phyloP scores from a whole-genome alignment of 176 grass and related monocot species.

The Raddia guianensis region DNA sequence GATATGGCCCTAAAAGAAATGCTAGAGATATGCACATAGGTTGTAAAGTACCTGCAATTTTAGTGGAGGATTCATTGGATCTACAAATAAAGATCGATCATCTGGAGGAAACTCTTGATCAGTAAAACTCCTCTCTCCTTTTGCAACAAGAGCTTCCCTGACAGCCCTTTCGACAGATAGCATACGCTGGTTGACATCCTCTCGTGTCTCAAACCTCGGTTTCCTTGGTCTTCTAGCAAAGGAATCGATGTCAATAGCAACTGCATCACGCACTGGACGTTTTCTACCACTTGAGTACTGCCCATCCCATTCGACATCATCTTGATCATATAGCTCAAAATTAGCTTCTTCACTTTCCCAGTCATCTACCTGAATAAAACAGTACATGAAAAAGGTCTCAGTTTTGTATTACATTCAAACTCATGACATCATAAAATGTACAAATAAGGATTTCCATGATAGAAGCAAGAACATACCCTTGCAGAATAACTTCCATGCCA shows the following conservation, averaged over 20 bases:
- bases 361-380: conserved; percentile 69
- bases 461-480: conserved; percentile 57
- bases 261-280: conserved; percentile 65
- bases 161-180: conserved; percentile 96
- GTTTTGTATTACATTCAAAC: conserved; percentile 32
- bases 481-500: conserved; percentile 89
- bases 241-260: conserved; percentile 91
- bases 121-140: conserved; percentile 84
- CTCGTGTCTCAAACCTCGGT: conserved; percentile 87
- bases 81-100: conserved; percentile 80
- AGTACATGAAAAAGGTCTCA: conserved; percentile 35
- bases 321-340: conserved; percentile 88
- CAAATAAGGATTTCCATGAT: neutral
- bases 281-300: conserved; percentile 98
- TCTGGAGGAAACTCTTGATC: conserved; percentile 97
- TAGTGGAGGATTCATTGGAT: conserved; percentile 70
- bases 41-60: conserved; percentile 81
- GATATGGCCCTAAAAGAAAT: conserved; percentile 3
- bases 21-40: conserved; percentile 32
- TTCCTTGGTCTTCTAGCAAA: conserved; percentile 79
- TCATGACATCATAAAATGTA: conserved; percentile 36
- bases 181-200: conserved; percentile 95
- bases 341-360: conserved; percentile 95
- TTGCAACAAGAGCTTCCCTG: conserved; percentile 82
- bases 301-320: conserved; percentile 98